Base-by-base conservation (phyloP, 176 grass and related monocot species). In the Themeda triandra region DNA sequence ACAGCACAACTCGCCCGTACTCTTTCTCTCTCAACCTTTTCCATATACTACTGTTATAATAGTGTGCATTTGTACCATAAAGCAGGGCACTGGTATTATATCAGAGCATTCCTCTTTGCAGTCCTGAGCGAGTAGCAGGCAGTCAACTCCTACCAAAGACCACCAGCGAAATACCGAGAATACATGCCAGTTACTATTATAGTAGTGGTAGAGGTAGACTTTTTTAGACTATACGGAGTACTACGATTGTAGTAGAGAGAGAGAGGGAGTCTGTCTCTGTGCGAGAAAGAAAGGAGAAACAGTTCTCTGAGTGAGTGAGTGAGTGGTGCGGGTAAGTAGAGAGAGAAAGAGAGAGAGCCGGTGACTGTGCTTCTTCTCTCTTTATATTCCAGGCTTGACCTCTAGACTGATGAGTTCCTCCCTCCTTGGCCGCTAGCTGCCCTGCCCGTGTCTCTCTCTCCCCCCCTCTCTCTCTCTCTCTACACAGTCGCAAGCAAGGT, bases 21-120 rank as follows among this genome's bases (percentile, higher is more conserved):
- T 76, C 48, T 56, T 11, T 51, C 37, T 63, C 10, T 46, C 53
- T 42, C 41, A 28, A 28, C 60, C 60, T 63, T 70, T 77, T 83
- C 77, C 64, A 31, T 45, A 72, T 46, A 32, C 35, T 59, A 8
- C 33, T 74, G 32, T 84, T 88, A 80, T 68, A 69, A 75, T 85
- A 74, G 60, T 58, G 54, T 24, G 60, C 76, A 63, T 84, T 87
- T 21, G 88, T 94, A 94, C 87, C 64, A 85, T 83, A 92, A 92
- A 92, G 87, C 76, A 80, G 29, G 89, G 86, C 70, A 87, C 86
- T 92, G 54, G 77, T 77, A 89, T 85, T 94, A 83, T 82, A 82
- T 77, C 83, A 83, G 78, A 56, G 90, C 81, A 90, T 88, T 94
- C 81, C 84, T 85, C 87, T 92, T 92, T 88, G 83, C 84, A 88